phyloP scores from a whole-genome alignment of 2,329 filamentous ascomycete species.

The Scytalidium lignicola region DNA sequence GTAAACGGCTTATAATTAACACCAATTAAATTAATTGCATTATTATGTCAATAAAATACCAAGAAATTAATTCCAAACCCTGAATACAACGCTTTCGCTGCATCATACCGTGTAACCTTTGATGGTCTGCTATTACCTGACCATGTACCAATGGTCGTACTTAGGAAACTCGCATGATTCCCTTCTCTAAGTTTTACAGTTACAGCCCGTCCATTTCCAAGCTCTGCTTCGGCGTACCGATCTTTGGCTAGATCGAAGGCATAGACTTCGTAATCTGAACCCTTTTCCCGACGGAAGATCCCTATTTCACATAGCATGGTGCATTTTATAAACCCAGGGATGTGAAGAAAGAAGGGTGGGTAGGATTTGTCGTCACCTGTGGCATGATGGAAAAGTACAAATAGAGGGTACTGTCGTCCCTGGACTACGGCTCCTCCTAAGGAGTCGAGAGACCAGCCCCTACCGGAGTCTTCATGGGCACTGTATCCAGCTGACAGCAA shows the following conservation, averaged over 20 bases:
- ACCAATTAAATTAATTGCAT: too few relatives aligned
- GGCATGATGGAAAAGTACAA: neutral
- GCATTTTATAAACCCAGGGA: neutral
- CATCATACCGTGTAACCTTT: too few relatives aligned
- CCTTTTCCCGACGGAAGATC: neutral
- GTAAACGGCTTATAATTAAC: too few relatives aligned
- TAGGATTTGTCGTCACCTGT: neutral
- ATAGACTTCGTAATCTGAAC: neutral
- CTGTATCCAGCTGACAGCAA: neutral
- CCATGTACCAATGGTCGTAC: neutral
- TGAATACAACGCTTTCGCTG: too few relatives aligned
- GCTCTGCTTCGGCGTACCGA: neutral
- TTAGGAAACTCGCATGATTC: neutral
- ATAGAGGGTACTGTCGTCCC: neutral
- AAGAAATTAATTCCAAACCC: too few relatives aligned
- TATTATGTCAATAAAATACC: too few relatives aligned
- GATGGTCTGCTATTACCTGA: too few relatives aligned
- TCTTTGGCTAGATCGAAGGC: neutral
- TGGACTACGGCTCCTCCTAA: neutral
- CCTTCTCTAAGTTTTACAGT: neutral
- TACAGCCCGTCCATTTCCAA: neutral
- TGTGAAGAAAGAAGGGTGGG: neutral
- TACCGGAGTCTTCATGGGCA: neutral
- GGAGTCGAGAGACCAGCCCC: neutral
- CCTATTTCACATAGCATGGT: neutral